Percentiles rank a stretch among this genome's conserved stretches.
Evolutionary conservation across 2,329 filamentous ascomycete genomes (phyloP).

Genomic region (Fusarium sp.): DNA sequence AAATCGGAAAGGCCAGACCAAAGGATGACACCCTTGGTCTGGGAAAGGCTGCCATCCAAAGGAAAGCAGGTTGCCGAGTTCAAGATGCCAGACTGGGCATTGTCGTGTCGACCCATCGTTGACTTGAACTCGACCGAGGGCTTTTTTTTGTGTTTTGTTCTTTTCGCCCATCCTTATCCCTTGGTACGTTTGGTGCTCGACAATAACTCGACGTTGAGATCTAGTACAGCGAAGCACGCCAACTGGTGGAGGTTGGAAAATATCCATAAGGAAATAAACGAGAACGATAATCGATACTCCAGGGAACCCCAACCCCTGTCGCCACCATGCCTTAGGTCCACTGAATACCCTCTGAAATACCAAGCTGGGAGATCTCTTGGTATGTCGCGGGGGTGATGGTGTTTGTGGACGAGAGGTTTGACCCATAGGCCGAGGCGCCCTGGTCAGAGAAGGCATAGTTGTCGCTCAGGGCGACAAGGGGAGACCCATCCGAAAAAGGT

Average conservation of each 20-base stretch:
- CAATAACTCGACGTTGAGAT: conserved; percentile 10
- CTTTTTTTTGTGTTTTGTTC: conserved; percentile 24
- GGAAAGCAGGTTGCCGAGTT: conserved; percentile 23
- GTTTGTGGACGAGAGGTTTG: conserved; percentile 43
- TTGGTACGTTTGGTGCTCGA: conserved; percentile 18
- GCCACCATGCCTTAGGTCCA: conserved; percentile 28
- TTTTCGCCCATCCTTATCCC: conserved; percentile 35
- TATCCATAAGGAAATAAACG: conserved; percentile 23
- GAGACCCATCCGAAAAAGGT: conserved; percentile 36
- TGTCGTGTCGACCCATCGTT: conserved; percentile 21
- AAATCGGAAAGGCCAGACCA: conserved; percentile 17
- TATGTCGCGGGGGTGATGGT: conserved; percentile 43
- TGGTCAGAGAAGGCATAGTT: conserved; percentile 43
- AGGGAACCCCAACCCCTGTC: neutral
- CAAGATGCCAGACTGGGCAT: conserved; percentile 11
- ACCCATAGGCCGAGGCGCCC: conserved; percentile 38
- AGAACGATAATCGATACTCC: conserved; percentile 13
- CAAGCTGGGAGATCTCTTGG: conserved; percentile 41
- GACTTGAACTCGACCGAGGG: conserved; percentile 22
- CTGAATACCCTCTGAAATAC: conserved; percentile 30
- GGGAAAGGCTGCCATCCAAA: conserved; percentile 4
- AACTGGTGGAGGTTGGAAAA: conserved; percentile 32
- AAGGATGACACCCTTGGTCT: conserved; percentile 11
- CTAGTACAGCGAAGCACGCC: conserved; percentile 9
- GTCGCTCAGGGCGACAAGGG: conserved; percentile 32